A percentile compares a stretch with the other conserved stretches of the same genome.
Evolutionary conservation across 768 basidiomycete genomes (phyloP).

Genomic region (Lactifluus hygrophoroides): DNA sequence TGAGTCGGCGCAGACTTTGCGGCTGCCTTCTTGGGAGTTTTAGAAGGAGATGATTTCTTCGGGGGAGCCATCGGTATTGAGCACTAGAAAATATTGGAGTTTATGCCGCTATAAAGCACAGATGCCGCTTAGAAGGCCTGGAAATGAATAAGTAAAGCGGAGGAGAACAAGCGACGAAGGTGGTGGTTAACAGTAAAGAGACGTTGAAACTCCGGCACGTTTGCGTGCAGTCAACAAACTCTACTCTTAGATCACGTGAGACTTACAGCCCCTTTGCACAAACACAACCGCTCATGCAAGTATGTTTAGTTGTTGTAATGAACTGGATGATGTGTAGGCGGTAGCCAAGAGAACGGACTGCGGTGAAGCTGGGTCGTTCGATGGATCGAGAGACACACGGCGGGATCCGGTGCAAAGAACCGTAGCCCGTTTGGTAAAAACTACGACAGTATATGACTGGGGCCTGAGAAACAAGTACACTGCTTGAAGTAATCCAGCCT

Average conservation of each 20-base stretch:
- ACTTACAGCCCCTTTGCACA: constrained; percentile 9
- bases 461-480: background rate
- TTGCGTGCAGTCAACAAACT: constrained; percentile 22
- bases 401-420: constrained; percentile 10
- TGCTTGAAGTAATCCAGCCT: background rate
- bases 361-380: background rate
- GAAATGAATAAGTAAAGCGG: constrained; percentile 20
- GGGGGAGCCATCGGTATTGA: constrained; percentile 31
- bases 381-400: background rate
- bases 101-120: constrained; percentile 15
- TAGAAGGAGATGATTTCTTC: constrained; percentile 38
- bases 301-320: background rate
- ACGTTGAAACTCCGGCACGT: constrained; percentile 24
- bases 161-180: constrained; percentile 31
- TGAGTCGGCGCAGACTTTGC: constrained; percentile 36
- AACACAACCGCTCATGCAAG: constrained; percentile 2
- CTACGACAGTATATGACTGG: background rate
- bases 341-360: background rate
- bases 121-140: constrained; percentile 18
- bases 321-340: background rate
- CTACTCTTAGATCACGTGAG: constrained; percentile 23
- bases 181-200: constrained; percentile 37
- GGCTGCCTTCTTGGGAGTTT: constrained; percentile 39
- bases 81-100: constrained; percentile 26
- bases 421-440: background rate